Evolutionary conservation across 192 early-diverging fungal genomes (phyloP), one percentile per base, ranked within the genome.

Genomic region (Geosiphon pyriformis): DNA sequence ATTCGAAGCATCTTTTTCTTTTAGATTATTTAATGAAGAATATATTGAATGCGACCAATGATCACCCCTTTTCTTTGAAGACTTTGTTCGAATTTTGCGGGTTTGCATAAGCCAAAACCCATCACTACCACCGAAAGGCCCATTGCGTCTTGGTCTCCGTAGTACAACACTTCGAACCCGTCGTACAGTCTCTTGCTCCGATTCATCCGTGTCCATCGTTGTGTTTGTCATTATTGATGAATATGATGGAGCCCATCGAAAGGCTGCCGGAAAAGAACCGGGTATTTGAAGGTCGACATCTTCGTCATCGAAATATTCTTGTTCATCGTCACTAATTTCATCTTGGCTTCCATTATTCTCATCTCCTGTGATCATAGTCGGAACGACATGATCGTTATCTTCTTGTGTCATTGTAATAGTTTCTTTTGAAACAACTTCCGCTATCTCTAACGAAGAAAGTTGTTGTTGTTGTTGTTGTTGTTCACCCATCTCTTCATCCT

Each of bases 51-150:
- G 37, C 6, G 37, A 15, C 15, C 37, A 10, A 42, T 42, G 6
- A 42, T 42, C 37, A 15, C 37, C 15, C 37, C 15, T 42, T 15
- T 42, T 42, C 15, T 42, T 42, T 15, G 37, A 42, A 10, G 37
- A 42, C 37, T 42, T 42, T 55, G 64, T 55, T 55, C 32, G 26
- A 51, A 65, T 34, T 55, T 65, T 65, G 32, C 32, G 51, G 4
- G 64, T 65, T 37, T 65, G 48, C 51, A 42, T 65, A 3, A 65
- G 31, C 64, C 51, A 65, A 17, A 50, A 62, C 8, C 23, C 50
- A 35, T 27, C 64, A 65, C 50, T 65, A 52, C 53, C 64, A 65
- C 64, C 64, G 54, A 65, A 65, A 17, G 35, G 52, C 27, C 64
- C 64, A 62, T 32, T 62, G 37, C 64, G 50, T 26, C 30, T 65